These are phyloP conservation scores for Gnomoniopsis smithogilvyi DNA, from an alignment of 2,329 filamentous ascomycete species.

Conservation along the genomic window DNA sequence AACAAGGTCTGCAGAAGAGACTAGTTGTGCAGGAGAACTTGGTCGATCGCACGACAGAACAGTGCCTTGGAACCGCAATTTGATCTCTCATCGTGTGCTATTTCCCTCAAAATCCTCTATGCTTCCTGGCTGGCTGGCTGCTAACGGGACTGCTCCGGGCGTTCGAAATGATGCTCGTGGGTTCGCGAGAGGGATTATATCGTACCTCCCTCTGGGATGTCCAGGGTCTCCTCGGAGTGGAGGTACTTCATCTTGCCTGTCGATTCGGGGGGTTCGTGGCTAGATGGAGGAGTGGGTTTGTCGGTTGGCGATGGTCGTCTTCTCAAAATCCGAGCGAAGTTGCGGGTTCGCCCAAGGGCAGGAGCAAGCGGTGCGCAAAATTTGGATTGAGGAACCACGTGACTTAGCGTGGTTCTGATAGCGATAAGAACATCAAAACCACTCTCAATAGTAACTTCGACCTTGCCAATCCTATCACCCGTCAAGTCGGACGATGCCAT, in stretches of 20 bases:
- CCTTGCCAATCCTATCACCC: no score
- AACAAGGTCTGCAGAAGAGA: background rate
- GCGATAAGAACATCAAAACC: background rate
- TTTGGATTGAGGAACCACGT: background rate
- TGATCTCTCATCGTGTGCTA: background rate
- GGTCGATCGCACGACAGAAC: background rate
- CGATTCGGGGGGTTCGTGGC: constrained; percentile 35
- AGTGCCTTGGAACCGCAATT: background rate
- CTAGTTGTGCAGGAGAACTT: background rate
- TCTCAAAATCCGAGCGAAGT: background rate
- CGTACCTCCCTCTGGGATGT: constrained; percentile 95
- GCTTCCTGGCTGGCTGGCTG: constrained; percentile 17
- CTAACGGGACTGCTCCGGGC: background rate
- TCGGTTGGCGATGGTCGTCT: constrained; percentile 6
- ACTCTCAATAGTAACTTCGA: background rate
- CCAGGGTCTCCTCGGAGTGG: constrained; percentile 93
- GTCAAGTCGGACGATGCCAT: no score
- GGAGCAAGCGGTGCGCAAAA: constrained; percentile 7
- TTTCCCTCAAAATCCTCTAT: background rate
- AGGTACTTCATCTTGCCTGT: constrained; percentile 98
- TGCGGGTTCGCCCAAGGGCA: background rate
- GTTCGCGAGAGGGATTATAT: constrained; percentile 21
- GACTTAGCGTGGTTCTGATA: background rate
- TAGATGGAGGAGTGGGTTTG: constrained; percentile 31
- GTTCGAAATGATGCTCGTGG: background rate